Percentiles rank a stretch among this genome's conserved stretches.
These are phyloP conservation scores for Aspergillus campestris DNA, from an alignment of 495 filamentous ascomycete species.

Conservation along the genomic window DNA sequence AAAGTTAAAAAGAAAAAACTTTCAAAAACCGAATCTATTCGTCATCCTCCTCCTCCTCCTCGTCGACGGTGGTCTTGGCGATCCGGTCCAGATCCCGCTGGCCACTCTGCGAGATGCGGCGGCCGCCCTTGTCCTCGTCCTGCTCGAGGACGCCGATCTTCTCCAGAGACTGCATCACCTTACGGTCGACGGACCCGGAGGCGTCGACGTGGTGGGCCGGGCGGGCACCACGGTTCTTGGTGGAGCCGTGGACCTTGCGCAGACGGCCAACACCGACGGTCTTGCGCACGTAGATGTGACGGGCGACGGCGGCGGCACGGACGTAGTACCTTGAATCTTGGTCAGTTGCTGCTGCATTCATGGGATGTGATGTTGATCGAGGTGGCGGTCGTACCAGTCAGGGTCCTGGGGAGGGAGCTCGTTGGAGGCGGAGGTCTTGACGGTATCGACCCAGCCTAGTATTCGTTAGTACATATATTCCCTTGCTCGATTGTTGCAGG, in stretches of 20 bases:
- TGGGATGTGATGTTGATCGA: background rate
- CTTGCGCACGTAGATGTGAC: conserved; percentile 98
- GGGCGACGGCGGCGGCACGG: conserved; percentile 89
- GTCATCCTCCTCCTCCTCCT: conserved; percentile 44
- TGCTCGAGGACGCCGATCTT: conserved; percentile 96
- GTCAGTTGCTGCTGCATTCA: background rate
- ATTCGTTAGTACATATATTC: too few relatives aligned
- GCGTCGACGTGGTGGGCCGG: conserved; percentile 95
- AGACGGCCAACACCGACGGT: conserved; percentile 94
- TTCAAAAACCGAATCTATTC: conserved; percentile 29
- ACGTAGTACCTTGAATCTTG: conserved; percentile 70
- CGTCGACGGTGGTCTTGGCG: conserved; percentile 46
- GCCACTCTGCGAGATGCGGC: conserved; percentile 90
- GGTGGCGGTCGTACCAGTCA: conserved; percentile 59
- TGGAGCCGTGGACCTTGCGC: conserved; percentile 84
- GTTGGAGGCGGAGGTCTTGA: conserved; percentile 93
- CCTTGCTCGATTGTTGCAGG: too few relatives aligned
- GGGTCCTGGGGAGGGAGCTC: conserved; percentile 95
- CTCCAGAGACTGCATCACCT: conserved; percentile 91
- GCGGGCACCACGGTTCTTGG: conserved; percentile 91
- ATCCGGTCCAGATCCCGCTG: conserved; percentile 98
- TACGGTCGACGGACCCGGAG: conserved; percentile 89
- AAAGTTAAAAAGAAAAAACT: too few relatives aligned
- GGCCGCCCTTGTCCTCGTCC: conserved; percentile 95
- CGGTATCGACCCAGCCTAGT: conserved; percentile 92